These are phyloP conservation scores for Albizia julibrissin DNA, from an alignment of 306 rosid genomes.

Conservation along the genomic window DNA sequence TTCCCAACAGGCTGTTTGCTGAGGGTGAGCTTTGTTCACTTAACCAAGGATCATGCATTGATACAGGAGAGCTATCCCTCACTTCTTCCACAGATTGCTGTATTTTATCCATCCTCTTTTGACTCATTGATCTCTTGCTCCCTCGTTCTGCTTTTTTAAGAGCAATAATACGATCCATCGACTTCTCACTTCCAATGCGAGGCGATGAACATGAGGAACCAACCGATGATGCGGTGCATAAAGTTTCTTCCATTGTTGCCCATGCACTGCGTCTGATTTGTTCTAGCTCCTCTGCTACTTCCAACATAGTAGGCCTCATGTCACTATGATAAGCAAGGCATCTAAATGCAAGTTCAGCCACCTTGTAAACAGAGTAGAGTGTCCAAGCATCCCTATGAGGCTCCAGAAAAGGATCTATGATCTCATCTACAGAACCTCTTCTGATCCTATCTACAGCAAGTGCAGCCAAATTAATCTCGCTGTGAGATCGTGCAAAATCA, in stretches of 20 bases:
- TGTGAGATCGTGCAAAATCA: constrained; percentile 79
- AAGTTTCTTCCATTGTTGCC: constrained; percentile 76
- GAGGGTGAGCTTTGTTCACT: constrained; percentile 96
- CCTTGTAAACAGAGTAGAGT: constrained; percentile 78
- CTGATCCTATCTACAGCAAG: constrained; percentile 92
- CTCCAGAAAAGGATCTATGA: constrained; percentile 84
- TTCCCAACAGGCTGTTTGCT: constrained; percentile 82
- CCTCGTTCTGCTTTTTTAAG: constrained; percentile 46
- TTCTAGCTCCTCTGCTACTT: constrained; percentile 94
- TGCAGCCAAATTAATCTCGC: constrained; percentile 90
- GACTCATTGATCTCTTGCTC: constrained; percentile 58
- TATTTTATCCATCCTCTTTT: constrained; percentile 38
- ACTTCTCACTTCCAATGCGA: constrained; percentile 62
- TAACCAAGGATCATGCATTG: constrained; percentile 89
- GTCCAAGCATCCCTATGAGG: constrained; percentile 98
- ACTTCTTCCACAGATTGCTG: constrained; percentile 52
- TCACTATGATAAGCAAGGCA: constrained; percentile 97
- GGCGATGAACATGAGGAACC: constrained; percentile 75
- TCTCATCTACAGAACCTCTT: constrained; percentile 73
- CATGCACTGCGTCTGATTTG: constrained; percentile 74
- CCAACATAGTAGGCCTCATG: constrained; percentile 91
- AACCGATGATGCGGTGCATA: constrained; percentile 53
- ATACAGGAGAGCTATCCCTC: constrained; percentile 82
- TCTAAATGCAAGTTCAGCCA: constrained; percentile 94
- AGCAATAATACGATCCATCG: constrained; percentile 38